Evolutionary conservation across 306 rosid genomes (phyloP), one percentile per base, ranked within the genome.

Genomic region (Cicer arietinum): DNA sequence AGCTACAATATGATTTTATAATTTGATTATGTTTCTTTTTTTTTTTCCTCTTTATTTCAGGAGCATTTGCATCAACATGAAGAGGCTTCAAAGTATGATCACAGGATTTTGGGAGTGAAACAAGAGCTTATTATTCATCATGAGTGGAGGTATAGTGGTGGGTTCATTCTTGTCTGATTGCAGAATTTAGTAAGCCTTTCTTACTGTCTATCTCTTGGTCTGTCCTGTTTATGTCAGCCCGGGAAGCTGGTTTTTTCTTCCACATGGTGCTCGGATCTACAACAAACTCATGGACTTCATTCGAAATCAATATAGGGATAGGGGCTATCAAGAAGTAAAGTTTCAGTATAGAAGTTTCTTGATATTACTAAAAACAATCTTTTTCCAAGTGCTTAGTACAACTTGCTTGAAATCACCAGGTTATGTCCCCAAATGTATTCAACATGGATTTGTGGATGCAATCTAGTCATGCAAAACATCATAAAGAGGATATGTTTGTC

Each of bases 201-300:
- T 79, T 60, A 17, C 40, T 81, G 78, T 56, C 61, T 22, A n/a
- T 44, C 41, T 60, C 58, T 67, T 72, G 30, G 40, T 35, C 25
- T 16, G 20, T 46, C 53, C 63, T 79, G 64, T 74, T 75, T 69
- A 45, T 75, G 66, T 80, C 84, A 93, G 97, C 73, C 98, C 98
- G 14, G 98, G 98, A 81, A 91, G 98, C 77, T 93, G 98, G 98
- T 93, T 93, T 86, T 93, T 93, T 67, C 97, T 93, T 52, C 97
- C 98, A 30, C 88, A 79, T 78, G 98, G 98, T 39, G 62, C 97
- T 51, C 89, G 90, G 59, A 78, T 93, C 62, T 93, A 93, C 87
- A 91, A 85, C 82, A 93, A 89, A 79, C 67, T 93, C n/a, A 88
- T 88, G 91, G 87, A 81, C 0, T 93, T 93, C 70, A 89, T 93